Evolutionary conservation across 345 rosid genomes (phyloP), one percentile per base, ranked within the genome.

Genomic region (Durio zibethinus): DNA sequence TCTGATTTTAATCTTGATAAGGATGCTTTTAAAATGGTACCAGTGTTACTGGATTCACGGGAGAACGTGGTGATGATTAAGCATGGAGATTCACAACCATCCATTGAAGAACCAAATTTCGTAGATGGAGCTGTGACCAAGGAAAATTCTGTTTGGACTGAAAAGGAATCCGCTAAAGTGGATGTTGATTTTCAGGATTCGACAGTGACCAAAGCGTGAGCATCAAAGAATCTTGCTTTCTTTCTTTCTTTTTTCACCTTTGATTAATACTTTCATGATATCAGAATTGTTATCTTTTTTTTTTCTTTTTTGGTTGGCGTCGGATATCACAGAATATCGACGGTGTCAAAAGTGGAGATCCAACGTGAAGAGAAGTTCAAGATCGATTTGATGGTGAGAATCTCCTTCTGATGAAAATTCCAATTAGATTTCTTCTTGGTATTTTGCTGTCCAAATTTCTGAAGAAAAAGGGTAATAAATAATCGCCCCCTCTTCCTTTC

Each of bases 351-450:
- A 31, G 56, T 20, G 63, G 82, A 81, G 35, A 64, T 53, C 77
- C 72, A 73, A 31, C 66, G 66, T 45, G 81, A 83, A 38, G 87
- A 76, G 79, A 88, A 83, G 81, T 81, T 82, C 78, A 72, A 85
- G 77, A 81, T 86, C 33, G 88, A 90, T 85, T 83, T 87, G 78
- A 90, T 85, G 94, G 94, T 90, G 88, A 90, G 89, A 77, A 62
- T 80, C 76, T 65, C 38, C 45, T 74, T 82, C 33, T 69, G 7
- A 35, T 61, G 2, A 56, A 74, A 73, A 52, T 54, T 80, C 74
- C 20, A 43, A 48, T 82, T 57, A 45, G 80, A 73, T 82, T 82
- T 71, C 80, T 80, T 71, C 79, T 69, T 33, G 10, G 69, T 76
- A 69, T 72, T 84, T 78, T 75, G 81, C 73, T 74, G 21, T 77